Evolutionary conservation across 208 protist species (phyloP).

Genomic region (Phytomonas francai): DNA sequence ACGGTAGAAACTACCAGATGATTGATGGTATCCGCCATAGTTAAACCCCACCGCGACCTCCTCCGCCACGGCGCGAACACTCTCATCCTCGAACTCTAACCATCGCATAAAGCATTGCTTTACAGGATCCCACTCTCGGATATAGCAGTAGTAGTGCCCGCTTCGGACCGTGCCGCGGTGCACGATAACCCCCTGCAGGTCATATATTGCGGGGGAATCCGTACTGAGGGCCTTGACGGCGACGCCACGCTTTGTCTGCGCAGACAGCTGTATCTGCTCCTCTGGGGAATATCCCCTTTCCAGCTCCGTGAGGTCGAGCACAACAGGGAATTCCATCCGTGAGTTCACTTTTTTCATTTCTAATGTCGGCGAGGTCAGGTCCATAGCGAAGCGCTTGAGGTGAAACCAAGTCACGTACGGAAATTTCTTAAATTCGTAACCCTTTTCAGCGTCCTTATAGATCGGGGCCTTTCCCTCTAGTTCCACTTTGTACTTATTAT

Average conservation of each 20-base stretch:
- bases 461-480: slow-evolving; percentile 47
- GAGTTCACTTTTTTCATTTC: slow-evolving; percentile 83
- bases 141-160: slow-evolving; percentile 90
- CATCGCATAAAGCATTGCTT: slow-evolving; percentile 49
- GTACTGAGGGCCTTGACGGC: slow-evolving; percentile 26
- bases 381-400: slow-evolving; percentile 90
- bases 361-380: slow-evolving; percentile 63
- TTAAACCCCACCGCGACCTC: slow-evolving; percentile 59
- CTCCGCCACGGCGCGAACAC: slow-evolving; percentile 43
- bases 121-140: slow-evolving; percentile 60
- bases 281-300: slow-evolving; percentile 20
- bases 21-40: slow-evolving; percentile 30
- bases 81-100: slow-evolving; percentile 86
- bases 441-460: slow-evolving; percentile 86
- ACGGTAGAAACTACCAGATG: slow-evolving; percentile 16
- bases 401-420: slow-evolving; percentile 86
- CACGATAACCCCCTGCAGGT: slow-evolving; percentile 83
- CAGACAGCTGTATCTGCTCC: background rate
- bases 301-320: slow-evolving; percentile 47
- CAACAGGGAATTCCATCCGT: slow-evolving; percentile 67
- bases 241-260: slow-evolving; percentile 6
- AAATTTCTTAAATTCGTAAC: slow-evolving; percentile 69
- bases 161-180: slow-evolving; percentile 80
- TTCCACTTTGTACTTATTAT: slow-evolving; percentile 90
- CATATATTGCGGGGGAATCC: slow-evolving; percentile 73